phyloP scores from a whole-genome alignment of 306 rosid genomes.

The Quercus glauca region DNA sequence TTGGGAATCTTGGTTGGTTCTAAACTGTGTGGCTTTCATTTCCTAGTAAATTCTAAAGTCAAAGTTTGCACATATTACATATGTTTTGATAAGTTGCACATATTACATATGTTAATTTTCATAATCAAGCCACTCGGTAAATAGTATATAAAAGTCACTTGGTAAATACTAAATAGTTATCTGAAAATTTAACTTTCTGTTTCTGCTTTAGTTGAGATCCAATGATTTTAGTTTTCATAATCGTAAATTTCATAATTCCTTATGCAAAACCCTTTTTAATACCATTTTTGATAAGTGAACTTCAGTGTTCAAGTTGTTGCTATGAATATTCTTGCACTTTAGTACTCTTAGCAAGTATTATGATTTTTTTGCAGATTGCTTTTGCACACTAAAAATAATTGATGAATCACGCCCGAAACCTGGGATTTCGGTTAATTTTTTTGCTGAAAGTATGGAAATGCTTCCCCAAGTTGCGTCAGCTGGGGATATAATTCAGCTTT shows the following conservation, averaged over 20 bases:
- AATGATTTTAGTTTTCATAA: too few species aligned
- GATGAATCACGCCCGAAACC: constrained; percentile 42
- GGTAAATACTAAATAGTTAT: neutral
- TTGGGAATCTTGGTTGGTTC: neutral
- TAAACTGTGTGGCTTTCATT: neutral
- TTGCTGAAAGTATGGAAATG: constrained; percentile 34
- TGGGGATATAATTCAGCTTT: constrained; percentile 67
- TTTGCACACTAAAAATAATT: constrained; percentile 40
- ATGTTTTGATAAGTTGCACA: neutral
- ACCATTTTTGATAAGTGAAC: too few species aligned
- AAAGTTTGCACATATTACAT: neutral
- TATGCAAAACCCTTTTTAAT: too few species aligned
- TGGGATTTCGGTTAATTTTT: constrained; percentile 47
- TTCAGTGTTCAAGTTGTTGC: neutral
- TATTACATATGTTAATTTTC: neutral
- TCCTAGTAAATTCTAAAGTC: neutral
- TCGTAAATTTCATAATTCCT: too few species aligned
- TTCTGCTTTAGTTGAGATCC: neutral
- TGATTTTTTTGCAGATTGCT: constrained; percentile 53
- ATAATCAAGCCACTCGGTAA: too few species aligned
- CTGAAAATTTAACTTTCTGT: neutral
- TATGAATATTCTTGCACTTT: neutral
- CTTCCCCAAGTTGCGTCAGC: constrained; percentile 50
- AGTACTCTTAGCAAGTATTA: constrained; percentile 6
- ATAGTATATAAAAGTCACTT: too few species aligned